phyloP scores from a whole-genome alignment of 306 rosid species.

The Cajanus cajan region DNA sequence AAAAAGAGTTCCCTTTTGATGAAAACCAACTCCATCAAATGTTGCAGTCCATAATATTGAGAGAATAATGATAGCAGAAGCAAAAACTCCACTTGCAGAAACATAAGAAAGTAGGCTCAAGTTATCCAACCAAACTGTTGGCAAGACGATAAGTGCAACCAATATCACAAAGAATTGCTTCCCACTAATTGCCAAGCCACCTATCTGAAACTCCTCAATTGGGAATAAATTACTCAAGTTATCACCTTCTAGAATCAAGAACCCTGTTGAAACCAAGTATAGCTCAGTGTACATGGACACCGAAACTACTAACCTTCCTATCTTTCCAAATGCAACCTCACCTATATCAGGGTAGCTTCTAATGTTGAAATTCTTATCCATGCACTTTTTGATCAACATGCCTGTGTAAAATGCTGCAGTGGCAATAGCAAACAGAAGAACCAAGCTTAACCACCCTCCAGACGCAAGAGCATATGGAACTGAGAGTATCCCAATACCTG shows the following conservation, averaged over 20 bases:
- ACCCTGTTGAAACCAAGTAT: constrained; percentile 70
- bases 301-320: constrained; percentile 55
- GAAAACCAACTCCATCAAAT: constrained; percentile 59
- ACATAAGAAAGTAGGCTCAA: constrained; percentile 69
- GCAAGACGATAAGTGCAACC: not conserved
- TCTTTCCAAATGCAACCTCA: constrained; percentile 65
- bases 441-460: constrained; percentile 81
- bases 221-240: constrained; percentile 64
- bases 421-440: constrained; percentile 52
- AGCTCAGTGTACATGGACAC: constrained; percentile 61
- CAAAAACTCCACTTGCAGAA: constrained; percentile 79
- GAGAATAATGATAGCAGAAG: constrained; percentile 55
- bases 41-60: constrained; percentile 62
- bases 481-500: constrained; percentile 83
- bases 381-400: constrained; percentile 62
- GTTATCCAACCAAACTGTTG: constrained; percentile 35
- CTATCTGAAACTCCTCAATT: constrained; percentile 20
- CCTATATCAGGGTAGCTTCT: constrained; percentile 80
- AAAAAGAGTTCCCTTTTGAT: constrained; percentile 44
- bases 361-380: constrained; percentile 58
- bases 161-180: constrained; percentile 47
- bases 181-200: constrained; percentile 47
- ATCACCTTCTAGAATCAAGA: constrained; percentile 79
- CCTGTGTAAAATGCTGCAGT: constrained; percentile 57
- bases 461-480: constrained; percentile 80